Conservation (phyloP, 2,329 filamentous ascomycete genomes). For the Diaporthe velutina region DNA sequence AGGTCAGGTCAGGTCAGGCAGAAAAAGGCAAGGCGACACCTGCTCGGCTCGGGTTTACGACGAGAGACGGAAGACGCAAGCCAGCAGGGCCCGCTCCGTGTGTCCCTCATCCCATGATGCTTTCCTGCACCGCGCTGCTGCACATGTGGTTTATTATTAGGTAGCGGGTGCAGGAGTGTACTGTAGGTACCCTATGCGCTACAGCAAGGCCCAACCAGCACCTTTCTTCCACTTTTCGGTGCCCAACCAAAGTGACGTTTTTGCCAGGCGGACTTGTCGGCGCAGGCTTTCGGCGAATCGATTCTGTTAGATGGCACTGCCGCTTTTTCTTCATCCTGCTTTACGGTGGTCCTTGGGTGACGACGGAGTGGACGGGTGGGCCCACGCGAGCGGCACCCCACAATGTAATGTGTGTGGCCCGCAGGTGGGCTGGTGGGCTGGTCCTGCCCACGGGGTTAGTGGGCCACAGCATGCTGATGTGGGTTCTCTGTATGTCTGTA, state of each 20-base stretch:
- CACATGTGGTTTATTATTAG: constrained; percentile 18
- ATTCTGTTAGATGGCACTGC: constrained; percentile 5
- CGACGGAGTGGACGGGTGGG: background rate
- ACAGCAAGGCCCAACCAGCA: constrained; percentile 24
- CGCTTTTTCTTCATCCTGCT: constrained; percentile 10
- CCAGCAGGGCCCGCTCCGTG: constrained; percentile 1
- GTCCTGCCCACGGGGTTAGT: constrained; percentile 25
- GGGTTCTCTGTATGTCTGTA: background rate
- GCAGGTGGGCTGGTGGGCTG: constrained; percentile 22
- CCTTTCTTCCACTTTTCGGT: background rate
- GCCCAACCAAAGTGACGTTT: constrained; percentile 13
- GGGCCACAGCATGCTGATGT: constrained; percentile 13
- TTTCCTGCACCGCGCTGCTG: constrained; percentile 1
- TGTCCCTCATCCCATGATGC: constrained; percentile 24
- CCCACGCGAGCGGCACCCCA: constrained; percentile 16
- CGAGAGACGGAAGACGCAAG: background rate
- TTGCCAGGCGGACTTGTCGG: constrained; percentile 25
- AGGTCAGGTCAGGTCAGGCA: background rate
- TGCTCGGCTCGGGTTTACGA: background rate
- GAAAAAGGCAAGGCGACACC: background rate
- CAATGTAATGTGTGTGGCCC: constrained; percentile 22
- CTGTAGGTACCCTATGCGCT: constrained; percentile 21
- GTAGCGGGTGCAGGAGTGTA: background rate
- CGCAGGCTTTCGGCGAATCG: constrained; percentile 25
- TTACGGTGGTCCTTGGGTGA: background rate